Base-by-base conservation (phyloP, 192 early-diverging fungal genomes). In the Entomortierella beljakovae region DNA sequence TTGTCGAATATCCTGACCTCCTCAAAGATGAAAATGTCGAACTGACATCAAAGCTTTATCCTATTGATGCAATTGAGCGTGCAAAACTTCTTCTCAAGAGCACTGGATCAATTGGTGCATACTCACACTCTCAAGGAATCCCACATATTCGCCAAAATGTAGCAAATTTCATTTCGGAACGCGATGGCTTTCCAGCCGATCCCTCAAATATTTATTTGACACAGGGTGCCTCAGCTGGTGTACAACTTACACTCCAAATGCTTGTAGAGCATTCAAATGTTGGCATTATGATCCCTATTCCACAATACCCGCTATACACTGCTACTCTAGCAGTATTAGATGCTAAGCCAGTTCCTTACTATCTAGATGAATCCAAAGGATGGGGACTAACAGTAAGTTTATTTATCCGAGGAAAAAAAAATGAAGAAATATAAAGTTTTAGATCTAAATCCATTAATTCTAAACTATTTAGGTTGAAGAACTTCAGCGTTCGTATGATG, bases 241-340 rank as follows among this genome's bases (percentile, higher is more conserved):
- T 99, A 22, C 97, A 99, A 82, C 86, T 88, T 2, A 87, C 97
- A 29, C 86, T 99, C 28, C 96, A 99, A 74, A 88, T 94, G 68
- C 80, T 98, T 28, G 94, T 96, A 9, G 85, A 92, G 29, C 80
- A 93, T 72, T 51, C 71, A 22, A 85, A 93, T 23, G 91, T 95
- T 23, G 98, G 98, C 20, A 94, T 99, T 73, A 96, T 99, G 97
- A 98, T 98, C 77, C 98, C 98, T 31, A 96, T 99, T 61, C 98
- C 98, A 33, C 98, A 99, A 79, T 99, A 99, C 76, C 98, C 98
- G 40, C 91, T 99, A 37, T 99, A 99, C 87, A 94, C 94, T 8
- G 98, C 97, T n/a, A 92, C 95, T 4, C 83, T 99, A 35, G 88
- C 94, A 1, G 86, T 96, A 20, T 88, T 93, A 69, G 84, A 94